Evolutionary conservation across 768 basidiomycete genomes (phyloP), one percentile per base, ranked within the genome.

Genomic region (Melanogaster broomeanus): DNA sequence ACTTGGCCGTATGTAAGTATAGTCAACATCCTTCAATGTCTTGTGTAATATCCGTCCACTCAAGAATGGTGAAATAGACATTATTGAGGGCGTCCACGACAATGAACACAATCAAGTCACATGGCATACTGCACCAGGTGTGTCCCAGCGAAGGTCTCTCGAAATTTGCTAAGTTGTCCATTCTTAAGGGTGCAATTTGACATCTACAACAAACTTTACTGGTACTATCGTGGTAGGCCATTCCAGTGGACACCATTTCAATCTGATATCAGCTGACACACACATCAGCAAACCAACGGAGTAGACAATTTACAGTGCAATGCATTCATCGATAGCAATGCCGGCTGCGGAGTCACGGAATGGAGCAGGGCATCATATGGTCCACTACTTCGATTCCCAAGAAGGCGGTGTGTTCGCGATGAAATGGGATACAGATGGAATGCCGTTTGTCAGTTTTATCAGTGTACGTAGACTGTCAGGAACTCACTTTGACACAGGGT

Each of bases 401-500:
- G 82, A 87, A 10, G 93, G 93, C 5, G 93, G 93, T 3, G 84
- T 92, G 3, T 93, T 90, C 64, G 90, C 84, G 1, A 91, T 92
- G 88, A 87, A 88, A 59, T 94, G 93, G 93, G 88, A 93, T 61
- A 79, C 83, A 52, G 77, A 75, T 53, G 83, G 84, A 2, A 90
- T 92, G 80, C 83, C 35, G 79, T 90, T 56, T 91, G 89, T 91
- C 54, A 65, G 88, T 2, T 33, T 15, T 38, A 11, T 22, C 24
- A 15, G 15, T 43, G 31, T 46, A 9, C 30, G 2, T 50, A 19
- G 42, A 33, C 42, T 35, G 10, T 22, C 19, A 7, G 37, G 51
- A 35, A 12, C 40, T 60, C 21, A 59, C 42, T 44, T 53, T 46
- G 18, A 9, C 27, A 31, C 58, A 91, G 89, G 86, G 86, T 90